These are phyloP conservation scores for Clausena lansium DNA, from an alignment of 345 rosid genomes.

Conservation along the genomic window DNA sequence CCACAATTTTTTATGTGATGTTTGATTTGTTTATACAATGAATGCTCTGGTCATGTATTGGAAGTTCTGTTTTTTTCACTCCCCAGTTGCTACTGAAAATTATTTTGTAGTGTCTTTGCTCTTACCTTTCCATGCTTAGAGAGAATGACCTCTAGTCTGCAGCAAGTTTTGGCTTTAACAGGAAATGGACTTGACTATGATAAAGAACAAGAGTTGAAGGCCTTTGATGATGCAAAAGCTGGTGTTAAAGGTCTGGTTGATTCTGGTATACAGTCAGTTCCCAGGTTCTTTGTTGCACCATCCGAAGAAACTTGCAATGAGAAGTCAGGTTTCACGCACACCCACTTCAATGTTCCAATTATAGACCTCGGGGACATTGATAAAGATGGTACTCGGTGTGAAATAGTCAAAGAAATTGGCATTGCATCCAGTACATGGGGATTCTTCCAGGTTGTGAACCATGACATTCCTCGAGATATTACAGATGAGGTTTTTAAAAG, in stretches of 20 bases:
- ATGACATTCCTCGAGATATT: slow-evolving; percentile 14
- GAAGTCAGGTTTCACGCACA: not conserved
- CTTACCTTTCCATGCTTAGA: not conserved
- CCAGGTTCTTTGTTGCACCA: slow-evolving; percentile 7
- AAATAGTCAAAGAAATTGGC: slow-evolving; percentile 4
- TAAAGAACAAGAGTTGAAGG: not conserved
- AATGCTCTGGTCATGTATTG: not conserved
- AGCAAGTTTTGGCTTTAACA: not conserved
- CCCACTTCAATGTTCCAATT: not conserved
- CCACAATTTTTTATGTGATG: not conserved
- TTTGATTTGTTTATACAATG: not conserved
- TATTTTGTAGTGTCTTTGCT: not conserved
- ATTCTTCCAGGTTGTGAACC: slow-evolving; percentile 24
- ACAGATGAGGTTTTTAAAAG: slow-evolving; percentile 10
- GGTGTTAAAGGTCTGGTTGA: slow-evolving; percentile 6
- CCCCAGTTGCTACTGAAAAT: not conserved
- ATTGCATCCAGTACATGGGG: slow-evolving; percentile 17
- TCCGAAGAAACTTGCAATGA: not conserved
- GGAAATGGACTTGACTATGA: not conserved
- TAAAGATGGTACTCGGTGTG: not conserved
- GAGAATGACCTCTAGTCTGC: not conserved
- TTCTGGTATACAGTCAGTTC: not conserved
- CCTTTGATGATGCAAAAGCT: slow-evolving; percentile 3
- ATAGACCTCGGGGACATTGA: not conserved
- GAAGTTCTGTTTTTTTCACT: not conserved